Evolutionary conservation across 768 basidiomycete genomes (phyloP).

Genomic region (Amyloporia xantha): DNA sequence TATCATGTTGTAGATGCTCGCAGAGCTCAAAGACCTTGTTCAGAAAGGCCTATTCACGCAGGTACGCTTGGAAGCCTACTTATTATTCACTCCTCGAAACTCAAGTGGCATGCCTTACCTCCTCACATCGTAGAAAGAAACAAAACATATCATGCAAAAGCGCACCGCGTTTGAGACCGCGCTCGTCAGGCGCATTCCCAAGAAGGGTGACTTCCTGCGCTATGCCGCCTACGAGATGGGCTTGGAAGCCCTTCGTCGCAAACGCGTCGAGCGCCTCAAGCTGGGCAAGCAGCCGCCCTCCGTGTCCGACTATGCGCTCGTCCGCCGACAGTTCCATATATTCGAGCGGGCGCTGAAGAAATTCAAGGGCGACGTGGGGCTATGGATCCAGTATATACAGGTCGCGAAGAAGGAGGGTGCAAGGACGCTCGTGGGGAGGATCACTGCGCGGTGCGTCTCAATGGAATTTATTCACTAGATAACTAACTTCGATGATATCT

Average conservation of each 20-base stretch:
- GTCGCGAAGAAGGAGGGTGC: constrained; percentile 79
- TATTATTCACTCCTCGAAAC: neutral
- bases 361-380: constrained; percentile 80
- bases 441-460: constrained; percentile 65
- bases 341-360: constrained; percentile 85
- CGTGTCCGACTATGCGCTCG: constrained; percentile 79
- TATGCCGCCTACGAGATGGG: constrained; percentile 92
- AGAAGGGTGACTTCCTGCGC: constrained; percentile 83
- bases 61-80: constrained; percentile 38
- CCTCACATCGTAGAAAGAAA: constrained; percentile 49
- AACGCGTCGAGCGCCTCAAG: constrained; percentile 62
- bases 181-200: constrained; percentile 75
- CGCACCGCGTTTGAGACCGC: constrained; percentile 79
- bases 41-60: constrained; percentile 80
- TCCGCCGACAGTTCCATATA: constrained; percentile 79
- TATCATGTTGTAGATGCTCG: constrained; percentile 63
- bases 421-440: constrained; percentile 68
- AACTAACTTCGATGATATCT: neutral
- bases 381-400: constrained; percentile 88
- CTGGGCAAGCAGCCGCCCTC: constrained; percentile 42
- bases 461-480: neutral
- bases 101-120: neutral
- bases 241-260: constrained; percentile 72
- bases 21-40: constrained; percentile 88
- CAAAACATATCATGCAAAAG: constrained; percentile 78